Evolutionary conservation across 805 yeast genomes (phyloP), one percentile per base, ranked within the genome.

Genomic region (Teunomyces atbi): DNA sequence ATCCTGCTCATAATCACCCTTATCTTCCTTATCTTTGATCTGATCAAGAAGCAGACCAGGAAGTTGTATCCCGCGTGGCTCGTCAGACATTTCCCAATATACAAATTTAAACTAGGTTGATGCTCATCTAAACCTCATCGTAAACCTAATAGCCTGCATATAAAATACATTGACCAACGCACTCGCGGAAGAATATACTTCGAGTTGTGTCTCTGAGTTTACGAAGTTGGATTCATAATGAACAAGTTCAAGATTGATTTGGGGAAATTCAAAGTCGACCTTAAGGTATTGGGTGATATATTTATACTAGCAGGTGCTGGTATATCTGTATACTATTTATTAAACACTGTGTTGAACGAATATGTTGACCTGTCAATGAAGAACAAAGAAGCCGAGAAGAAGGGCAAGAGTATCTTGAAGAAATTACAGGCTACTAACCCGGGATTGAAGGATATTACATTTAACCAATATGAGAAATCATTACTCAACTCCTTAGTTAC

Each of bases 401-500:
- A 78, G 56, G 68, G 89, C 26, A 76, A 79, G 47, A 71, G 60
- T 13, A 57, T 69, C 6, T 60, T 72, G 45, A 69, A 64, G 48
- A 62, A 61, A 40, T 49, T 72, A 21, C 71, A 66, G 46, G 46
- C 66, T 15, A 61, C 76, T 8, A 80, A 84, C 54, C 96, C 97
- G 0, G 74, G 71, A 0, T 68, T 76, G 23, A 68, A 76, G 45
- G 71, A 71, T 30, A 60, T 84, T 7, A 76, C 73, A 6, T 71
- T 88, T 35, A 84, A 82, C 54, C 79, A 76, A 45, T 91, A 94
- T 62, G 99, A 94, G 61, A 79, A 80, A 50, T 72, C 81, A n/a
- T 78, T 94, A 1, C 68, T 94, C 47, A 82, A 86, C 11, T 82
- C 86, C 11, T 87, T 92, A 23, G 84, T 94, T 6, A 79, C 89